Evolutionary conservation across 225 moss, liverwort and hornwort species (phyloP).

Genomic region (Anthoceros angustus): DNA sequence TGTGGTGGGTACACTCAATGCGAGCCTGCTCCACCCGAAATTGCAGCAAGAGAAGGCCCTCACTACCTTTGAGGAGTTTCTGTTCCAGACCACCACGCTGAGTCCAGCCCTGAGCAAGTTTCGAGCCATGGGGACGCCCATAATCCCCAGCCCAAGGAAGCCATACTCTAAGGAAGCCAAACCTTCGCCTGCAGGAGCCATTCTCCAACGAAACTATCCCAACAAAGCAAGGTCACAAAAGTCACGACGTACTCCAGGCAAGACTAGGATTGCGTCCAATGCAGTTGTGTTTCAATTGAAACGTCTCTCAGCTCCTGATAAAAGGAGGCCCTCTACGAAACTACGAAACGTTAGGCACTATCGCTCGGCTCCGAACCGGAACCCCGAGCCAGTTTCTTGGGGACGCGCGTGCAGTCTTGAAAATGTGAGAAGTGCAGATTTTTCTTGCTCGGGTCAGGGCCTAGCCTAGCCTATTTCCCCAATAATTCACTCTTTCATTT

Average conservation of each 20-base stretch:
- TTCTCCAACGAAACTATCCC: neutral
- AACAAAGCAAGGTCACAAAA: neutral
- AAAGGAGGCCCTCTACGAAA: too few species aligned
- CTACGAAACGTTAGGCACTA: too few species aligned
- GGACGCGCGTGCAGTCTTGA: too few species aligned
- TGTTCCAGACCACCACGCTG: constrained; percentile 88
- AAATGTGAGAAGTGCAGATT: too few species aligned
- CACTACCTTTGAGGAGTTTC: constrained; percentile 56
- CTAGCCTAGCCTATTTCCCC: too few species aligned
- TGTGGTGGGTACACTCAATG: neutral
- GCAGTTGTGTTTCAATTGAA: too few species aligned
- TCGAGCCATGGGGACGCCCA: constrained; percentile 74
- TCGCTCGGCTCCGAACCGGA: too few species aligned
- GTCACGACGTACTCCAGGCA: neutral
- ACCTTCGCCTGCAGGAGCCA: neutral
- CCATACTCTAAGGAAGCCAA: constrained; percentile 29
- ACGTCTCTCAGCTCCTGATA: too few species aligned
- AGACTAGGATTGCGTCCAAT: too few species aligned
- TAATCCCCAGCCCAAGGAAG: constrained; percentile 77
- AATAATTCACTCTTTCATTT: too few species aligned
- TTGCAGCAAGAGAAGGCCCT: neutral
- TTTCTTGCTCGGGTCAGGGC: too few species aligned
- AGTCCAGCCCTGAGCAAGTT: constrained; percentile 69
- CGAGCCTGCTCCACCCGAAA: neutral
- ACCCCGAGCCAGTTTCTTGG: too few species aligned